These are phyloP conservation scores for Dunaliella primolecta DNA, from an alignment of 139 green algal species.

Conservation along the genomic window DNA sequence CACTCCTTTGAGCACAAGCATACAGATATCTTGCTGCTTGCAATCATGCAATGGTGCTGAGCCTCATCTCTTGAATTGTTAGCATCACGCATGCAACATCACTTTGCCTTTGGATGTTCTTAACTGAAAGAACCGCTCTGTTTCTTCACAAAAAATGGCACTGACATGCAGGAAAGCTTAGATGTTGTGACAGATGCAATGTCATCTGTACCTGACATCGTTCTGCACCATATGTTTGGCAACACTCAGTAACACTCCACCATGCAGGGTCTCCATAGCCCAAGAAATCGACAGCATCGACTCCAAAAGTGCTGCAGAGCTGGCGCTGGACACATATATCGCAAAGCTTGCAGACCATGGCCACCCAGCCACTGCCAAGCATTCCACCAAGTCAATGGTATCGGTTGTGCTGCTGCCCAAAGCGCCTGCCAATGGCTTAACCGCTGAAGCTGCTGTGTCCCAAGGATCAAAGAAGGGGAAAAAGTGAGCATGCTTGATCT, in stretches of 20 bases:
- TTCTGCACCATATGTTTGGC: background rate
- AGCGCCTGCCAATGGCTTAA: background rate
- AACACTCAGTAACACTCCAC: background rate
- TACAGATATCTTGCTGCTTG: no score
- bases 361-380: background rate
- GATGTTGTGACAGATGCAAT: background rate
- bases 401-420: background rate
- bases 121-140: no score
- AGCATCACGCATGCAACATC: no score
- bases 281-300: background rate
- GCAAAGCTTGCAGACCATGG: background rate
- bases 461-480: background rate
- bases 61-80: no score
- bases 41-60: no score
- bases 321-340: background rate
- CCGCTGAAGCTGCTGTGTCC: background rate
- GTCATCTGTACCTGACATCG: background rate
- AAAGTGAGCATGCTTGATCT: background rate
- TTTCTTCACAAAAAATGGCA: no score
- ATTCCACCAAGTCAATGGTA: background rate
- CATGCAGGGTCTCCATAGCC: conserved; percentile 2
- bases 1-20: no score
- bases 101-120: no score
- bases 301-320: background rate
- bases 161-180: no score